Evolutionary conservation across 768 basidiomycete genomes (phyloP).

Genomic region (Auricularia heimuer): DNA sequence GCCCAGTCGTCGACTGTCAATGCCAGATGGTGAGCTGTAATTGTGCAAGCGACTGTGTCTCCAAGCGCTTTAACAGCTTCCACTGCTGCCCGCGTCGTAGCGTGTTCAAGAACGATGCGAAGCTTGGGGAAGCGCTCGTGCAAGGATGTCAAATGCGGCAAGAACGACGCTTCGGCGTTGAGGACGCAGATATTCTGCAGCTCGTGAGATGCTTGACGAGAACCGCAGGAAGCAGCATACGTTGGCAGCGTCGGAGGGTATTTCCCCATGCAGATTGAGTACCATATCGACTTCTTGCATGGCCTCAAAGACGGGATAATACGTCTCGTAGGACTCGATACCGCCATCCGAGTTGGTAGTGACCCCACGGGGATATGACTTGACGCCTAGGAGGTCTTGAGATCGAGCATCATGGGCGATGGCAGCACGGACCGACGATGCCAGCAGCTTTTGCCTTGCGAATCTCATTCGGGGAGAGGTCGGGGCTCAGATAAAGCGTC

Average conservation of each 20-base stretch:
- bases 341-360: slow-evolving; percentile 96
- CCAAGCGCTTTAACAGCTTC: slow-evolving; percentile 74
- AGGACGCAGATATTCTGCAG: slow-evolving; percentile 78
- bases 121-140: slow-evolving; percentile 78
- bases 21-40: slow-evolving; percentile 92
- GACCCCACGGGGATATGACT: slow-evolving; percentile 94
- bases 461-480: slow-evolving; percentile 85
- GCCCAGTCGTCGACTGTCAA: slow-evolving; percentile 96
- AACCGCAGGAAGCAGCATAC: slow-evolving; percentile 26
- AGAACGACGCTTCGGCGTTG: slow-evolving; percentile 85
- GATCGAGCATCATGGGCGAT: not conserved
- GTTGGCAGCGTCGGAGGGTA: slow-evolving; percentile 70
- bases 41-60: slow-evolving; percentile 84
- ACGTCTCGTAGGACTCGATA: slow-evolving; percentile 89
- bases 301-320: slow-evolving; percentile 85
- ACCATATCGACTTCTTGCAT: slow-evolving; percentile 95
- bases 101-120: slow-evolving; percentile 94
- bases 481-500: slow-evolving; percentile 91
- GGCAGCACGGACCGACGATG: slow-evolving; percentile 40
- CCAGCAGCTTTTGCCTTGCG: slow-evolving; percentile 79
- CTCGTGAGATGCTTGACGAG: not conserved
- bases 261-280: slow-evolving; percentile 92
- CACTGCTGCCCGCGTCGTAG: slow-evolving; percentile 85
- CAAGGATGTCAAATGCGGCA: slow-evolving; percentile 76
- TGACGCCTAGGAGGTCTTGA: slow-evolving; percentile 47